Base-by-base conservation (phyloP, 768 basidiomycete species). In the Boletus speciosus region DNA sequence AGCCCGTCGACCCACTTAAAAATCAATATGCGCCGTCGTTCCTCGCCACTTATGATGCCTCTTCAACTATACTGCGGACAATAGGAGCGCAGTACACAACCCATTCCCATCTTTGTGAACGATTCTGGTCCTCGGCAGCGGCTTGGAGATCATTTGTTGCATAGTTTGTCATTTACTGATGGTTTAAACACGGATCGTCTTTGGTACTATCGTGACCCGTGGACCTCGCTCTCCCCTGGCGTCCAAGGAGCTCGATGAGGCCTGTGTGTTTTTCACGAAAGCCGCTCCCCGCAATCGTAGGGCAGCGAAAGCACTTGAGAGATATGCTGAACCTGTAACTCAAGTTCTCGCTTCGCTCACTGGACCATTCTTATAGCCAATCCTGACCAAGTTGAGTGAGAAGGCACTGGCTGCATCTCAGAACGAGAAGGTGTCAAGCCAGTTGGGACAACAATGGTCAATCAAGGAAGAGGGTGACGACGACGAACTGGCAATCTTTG, bases 181-280 rank as follows among this genome's bases (percentile, higher is more conserved):
- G 36, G 34, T 27, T 43, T 31, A 9, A 23, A 15, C 7, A 35
- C 51, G 89, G 88, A 78, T 89, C 11, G 84, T 91, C 16, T 86
- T 91, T 61, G 90, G 88, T 4, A 85, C 86, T 5, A 84, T 92
- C 19, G 89, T 87, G 2, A 88, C 85, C 3, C 80, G 86, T 31
- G 83, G 85, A 3, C 90, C 90, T 6, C 73, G 79, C 7, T 88
- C 84, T 1, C 81, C 85, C 0, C 66, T 91, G 10, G 90, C 89
- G 0, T 68, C 76, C 12, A 76, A 74, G n/a, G 86, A 91, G 59
- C 75, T 92, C 7, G 86, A 88, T 29, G 78, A 80, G 40, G 86
- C 86, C 0, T 83, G 78, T 54, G 65, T 80, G 15, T 71, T 90
- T n/a, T 89, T 90, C 66, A 72, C 78, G 1, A 81, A 82, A 59